A percentile compares a stretch with the other conserved stretches of the same genome.
Conservation (phyloP, 495 filamentous ascomycete species). For the Elasticomyces elasticus region DNA sequence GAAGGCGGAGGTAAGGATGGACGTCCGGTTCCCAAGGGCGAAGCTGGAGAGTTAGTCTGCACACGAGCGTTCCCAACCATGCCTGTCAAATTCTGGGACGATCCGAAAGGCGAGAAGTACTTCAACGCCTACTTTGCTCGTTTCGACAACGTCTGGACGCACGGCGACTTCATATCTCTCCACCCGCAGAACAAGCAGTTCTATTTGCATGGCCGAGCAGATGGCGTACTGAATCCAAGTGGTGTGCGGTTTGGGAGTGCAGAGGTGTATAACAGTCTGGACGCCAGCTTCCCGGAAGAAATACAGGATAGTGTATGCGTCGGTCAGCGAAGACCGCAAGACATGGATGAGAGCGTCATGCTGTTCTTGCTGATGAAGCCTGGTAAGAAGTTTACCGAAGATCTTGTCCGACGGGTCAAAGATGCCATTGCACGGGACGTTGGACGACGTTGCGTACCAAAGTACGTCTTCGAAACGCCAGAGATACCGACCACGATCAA, state of each 20-base stretch:
- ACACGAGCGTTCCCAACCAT: slow-evolving; percentile 61
- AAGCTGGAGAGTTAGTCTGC: slow-evolving; percentile 59
- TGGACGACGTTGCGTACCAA: slow-evolving; percentile 66
- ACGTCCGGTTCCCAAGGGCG: slow-evolving; percentile 48
- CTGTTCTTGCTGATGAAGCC: slow-evolving; percentile 65
- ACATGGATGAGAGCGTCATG: slow-evolving; percentile 64
- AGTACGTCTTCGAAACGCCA: slow-evolving; percentile 65
- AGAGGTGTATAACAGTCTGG: slow-evolving; percentile 68
- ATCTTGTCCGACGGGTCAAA: slow-evolving; percentile 53
- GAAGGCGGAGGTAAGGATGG: slow-evolving; percentile 44
- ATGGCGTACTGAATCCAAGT: slow-evolving; percentile 80
- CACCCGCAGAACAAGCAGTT: slow-evolving; percentile 58
- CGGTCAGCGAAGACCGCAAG: slow-evolving; percentile 57
- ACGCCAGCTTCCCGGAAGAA: slow-evolving; percentile 50
- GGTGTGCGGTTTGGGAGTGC: slow-evolving; percentile 82
- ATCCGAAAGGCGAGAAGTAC: slow-evolving; percentile 46
- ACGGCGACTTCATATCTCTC: slow-evolving; percentile 65
- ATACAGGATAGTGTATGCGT: slow-evolving; percentile 64
- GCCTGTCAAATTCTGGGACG: slow-evolving; percentile 63
- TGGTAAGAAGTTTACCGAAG: slow-evolving; percentile 42
- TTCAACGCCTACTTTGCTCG: slow-evolving; percentile 62
- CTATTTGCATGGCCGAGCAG: slow-evolving; percentile 68
- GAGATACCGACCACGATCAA: slow-evolving; percentile 82
- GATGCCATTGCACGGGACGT: slow-evolving; percentile 50
- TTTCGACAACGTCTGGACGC: slow-evolving; percentile 67